Evolutionary conservation across 108 stramenopile species (phyloP).

Genomic region (Fragilaria radians): DNA sequence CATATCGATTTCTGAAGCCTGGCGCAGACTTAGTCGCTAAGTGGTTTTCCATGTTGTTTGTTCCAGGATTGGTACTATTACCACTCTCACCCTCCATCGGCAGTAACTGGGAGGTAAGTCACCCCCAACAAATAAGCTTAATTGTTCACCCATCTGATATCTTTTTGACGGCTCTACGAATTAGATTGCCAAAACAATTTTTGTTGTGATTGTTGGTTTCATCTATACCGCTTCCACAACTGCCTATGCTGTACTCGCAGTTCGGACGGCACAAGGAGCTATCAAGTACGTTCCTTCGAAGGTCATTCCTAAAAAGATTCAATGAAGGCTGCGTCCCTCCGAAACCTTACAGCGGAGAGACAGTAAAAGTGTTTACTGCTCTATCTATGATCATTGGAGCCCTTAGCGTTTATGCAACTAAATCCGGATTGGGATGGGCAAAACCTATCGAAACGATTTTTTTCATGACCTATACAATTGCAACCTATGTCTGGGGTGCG

Average conservation of each 20-base stretch:
- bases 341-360: constrained; percentile 34
- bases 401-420: constrained; percentile 29
- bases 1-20: not conserved
- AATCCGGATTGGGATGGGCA: constrained; percentile 12
- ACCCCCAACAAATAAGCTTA: not conserved
- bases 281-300: not conserved
- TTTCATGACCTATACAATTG: constrained; percentile 29
- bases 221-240: not conserved
- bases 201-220: constrained; percentile 10
- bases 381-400: constrained; percentile 28
- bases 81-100: not conserved
- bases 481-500: constrained; percentile 38
- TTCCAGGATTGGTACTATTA: not conserved
- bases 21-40: not conserved
- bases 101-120: not conserved
- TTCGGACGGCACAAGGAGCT: constrained; percentile 5
- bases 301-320: not conserved
- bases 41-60: constrained; percentile 1
- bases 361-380: constrained; percentile 22
- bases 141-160: not conserved
- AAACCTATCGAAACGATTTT: constrained; percentile 34
- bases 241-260: constrained; percentile 5
- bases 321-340: constrained; percentile 15
- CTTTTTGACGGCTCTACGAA: not conserved
- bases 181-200: constrained; percentile 7